Conservation (phyloP, 1,284 basidiomycete genomes). For the Rhodotorula sp. region DNA sequence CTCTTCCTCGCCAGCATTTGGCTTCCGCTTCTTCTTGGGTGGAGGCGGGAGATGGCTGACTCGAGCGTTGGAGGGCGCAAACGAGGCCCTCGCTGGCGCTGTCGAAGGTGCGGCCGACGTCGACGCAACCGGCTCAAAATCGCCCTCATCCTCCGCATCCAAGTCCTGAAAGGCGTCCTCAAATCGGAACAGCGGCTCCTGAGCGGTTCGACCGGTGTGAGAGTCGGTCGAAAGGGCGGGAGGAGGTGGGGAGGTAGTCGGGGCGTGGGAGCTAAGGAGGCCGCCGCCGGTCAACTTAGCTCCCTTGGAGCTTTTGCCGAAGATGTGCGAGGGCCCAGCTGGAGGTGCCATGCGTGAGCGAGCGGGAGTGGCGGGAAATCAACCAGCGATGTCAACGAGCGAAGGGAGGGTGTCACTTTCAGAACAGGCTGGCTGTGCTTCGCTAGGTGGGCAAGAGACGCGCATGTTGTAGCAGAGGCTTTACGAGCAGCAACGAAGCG, state of each 20-base stretch:
- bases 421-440: no score
- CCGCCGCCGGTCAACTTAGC: conserved; percentile 2
- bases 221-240: not conserved
- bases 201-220: no score
- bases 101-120: not conserved
- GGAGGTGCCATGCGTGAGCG: no score
- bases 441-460: no score
- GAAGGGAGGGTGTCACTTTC: no score
- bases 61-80: not conserved
- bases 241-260: not conserved
- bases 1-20: not conserved
- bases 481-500: no score
- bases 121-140: not conserved
- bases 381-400: no score
- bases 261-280: not conserved
- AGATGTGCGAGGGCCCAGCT: not conserved
- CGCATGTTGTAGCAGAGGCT: no score
- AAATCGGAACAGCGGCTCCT: conserved; percentile 16
- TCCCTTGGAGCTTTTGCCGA: conserved; percentile 2
- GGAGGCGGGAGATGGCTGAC: conserved; percentile 22
- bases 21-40: conserved; percentile 24
- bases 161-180: conserved; percentile 2
- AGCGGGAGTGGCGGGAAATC: no score
- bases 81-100: not conserved
- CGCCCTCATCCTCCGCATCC: conserved; percentile 1